phyloP scores from a whole-genome alignment of 441 rosid genomes.

The Gossypium laxum region DNA sequence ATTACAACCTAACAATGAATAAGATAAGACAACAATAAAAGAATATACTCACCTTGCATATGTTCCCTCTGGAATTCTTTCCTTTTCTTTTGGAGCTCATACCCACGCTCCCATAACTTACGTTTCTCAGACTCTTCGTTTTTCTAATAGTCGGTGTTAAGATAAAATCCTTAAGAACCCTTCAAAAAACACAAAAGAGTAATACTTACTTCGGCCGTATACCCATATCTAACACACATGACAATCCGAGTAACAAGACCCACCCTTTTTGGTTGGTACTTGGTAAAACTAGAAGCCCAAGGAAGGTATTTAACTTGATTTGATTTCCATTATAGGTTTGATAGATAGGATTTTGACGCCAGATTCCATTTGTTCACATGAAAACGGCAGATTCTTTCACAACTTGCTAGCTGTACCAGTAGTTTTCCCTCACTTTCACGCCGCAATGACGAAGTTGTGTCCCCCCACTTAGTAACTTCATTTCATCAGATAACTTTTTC shows the following conservation, averaged over 20 bases:
- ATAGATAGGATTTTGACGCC: slow-evolving; percentile 23
- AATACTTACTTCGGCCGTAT: neutral
- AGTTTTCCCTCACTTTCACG: slow-evolving; percentile 16
- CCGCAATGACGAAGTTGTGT: slow-evolving; percentile 22
- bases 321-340: slow-evolving; percentile 4
- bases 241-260: neutral
- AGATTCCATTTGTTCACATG: slow-evolving; percentile 19
- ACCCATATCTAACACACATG: neutral
- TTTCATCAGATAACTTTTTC: neutral
- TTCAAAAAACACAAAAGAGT: no score
- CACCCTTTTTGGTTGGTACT: neutral
- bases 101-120: neutral
- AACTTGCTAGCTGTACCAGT: slow-evolving; percentile 18
- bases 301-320: slow-evolving; percentile 3
- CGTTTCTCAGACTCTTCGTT: no score
- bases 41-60: slow-evolving; percentile 24
- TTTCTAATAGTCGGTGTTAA: no score
- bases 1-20: neutral
- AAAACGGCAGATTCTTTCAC: slow-evolving; percentile 22
- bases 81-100: slow-evolving; percentile 1
- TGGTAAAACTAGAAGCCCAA: neutral
- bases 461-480: slow-evolving; percentile 24
- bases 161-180: no score
- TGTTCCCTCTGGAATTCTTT: slow-evolving; percentile 9
- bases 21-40: neutral